phyloP scores from a whole-genome alignment of 106 monocot genomes.

The Chionographis japonica region DNA sequence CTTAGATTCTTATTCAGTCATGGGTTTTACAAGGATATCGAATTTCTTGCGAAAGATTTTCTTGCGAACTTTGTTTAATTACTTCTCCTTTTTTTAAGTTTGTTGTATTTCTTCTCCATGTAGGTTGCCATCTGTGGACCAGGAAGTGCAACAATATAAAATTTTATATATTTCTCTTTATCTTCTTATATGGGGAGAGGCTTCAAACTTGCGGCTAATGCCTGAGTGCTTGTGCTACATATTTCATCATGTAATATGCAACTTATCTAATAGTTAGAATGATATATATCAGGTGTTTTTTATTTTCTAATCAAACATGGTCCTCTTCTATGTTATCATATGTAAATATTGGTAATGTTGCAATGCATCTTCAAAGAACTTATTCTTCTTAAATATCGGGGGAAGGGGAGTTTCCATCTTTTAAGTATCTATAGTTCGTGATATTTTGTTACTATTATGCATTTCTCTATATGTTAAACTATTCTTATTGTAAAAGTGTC shows the following conservation, averaged over 20 bases:
- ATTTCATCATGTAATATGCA: conserved; percentile 66
- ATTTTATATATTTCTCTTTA: conserved; percentile 71
- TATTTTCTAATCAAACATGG: no score
- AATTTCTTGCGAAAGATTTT: background rate
- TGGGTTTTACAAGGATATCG: background rate
- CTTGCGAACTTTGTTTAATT: background rate
- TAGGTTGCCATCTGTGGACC: conserved; percentile 78
- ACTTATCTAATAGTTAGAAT: conserved; percentile 5
- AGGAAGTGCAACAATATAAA: conserved; percentile 72
- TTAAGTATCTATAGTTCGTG: no score
- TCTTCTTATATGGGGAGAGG: conserved; percentile 91
- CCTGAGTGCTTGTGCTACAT: conserved; percentile 85
- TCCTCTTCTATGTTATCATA: no score
- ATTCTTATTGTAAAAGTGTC: no score
- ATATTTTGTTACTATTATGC: no score
- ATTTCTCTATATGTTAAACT: no score
- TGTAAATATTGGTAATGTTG: no score
- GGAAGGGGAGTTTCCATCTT: no score
- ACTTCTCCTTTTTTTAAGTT: background rate
- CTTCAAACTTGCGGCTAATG: conserved; percentile 79
- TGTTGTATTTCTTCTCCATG: background rate
- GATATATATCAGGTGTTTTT: no score
- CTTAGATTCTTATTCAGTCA: background rate
- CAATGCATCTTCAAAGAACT: no score
- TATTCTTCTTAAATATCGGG: no score